phyloP scores from a whole-genome alignment of 2,329 filamentous ascomycete species.

The Chaetothyriales sp. region DNA sequence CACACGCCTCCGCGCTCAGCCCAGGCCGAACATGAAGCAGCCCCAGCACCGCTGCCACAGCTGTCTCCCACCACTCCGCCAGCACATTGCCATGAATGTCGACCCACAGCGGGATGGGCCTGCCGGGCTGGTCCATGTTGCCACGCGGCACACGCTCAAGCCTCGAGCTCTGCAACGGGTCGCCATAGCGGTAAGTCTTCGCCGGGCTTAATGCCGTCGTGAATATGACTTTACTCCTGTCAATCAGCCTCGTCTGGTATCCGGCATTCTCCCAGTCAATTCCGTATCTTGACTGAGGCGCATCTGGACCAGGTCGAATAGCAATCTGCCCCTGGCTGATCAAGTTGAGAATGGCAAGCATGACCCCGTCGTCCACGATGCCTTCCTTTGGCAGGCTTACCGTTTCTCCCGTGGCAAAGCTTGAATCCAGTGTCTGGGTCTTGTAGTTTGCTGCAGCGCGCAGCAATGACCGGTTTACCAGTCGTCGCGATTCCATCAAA shows the following conservation, averaged over 20 bases:
- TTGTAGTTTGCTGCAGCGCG: constrained; percentile 32
- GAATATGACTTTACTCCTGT: constrained; percentile 32
- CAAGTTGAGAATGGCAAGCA: constrained; percentile 20
- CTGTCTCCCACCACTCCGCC: constrained; percentile 29
- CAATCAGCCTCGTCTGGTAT: constrained; percentile 34
- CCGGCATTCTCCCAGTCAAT: constrained; percentile 29
- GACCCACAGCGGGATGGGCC: constrained; percentile 34
- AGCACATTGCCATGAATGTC: constrained; percentile 33
- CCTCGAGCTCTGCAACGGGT: constrained; percentile 22
- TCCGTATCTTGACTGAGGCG: constrained; percentile 33
- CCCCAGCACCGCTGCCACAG: constrained; percentile 29
- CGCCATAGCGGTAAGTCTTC: constrained; percentile 27
- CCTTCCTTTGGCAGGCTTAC: constrained; percentile 20
- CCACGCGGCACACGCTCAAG: constrained; percentile 21
- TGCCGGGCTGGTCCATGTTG: constrained; percentile 8
- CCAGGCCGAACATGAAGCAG: constrained; percentile 31
- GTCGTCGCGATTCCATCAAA: constrained; percentile 27
- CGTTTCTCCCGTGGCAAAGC: constrained; percentile 19
- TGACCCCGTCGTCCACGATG: constrained; percentile 16
- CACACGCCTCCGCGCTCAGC: background rate
- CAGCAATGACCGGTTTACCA: constrained; percentile 28
- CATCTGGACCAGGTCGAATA: constrained; percentile 25
- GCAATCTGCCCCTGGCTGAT: constrained; percentile 22
- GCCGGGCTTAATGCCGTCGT: constrained; percentile 27
- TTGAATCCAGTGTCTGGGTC: constrained; percentile 26